phyloP scores from a whole-genome alignment of 163 green algal species.

The Scenedesmus sp. region DNA sequence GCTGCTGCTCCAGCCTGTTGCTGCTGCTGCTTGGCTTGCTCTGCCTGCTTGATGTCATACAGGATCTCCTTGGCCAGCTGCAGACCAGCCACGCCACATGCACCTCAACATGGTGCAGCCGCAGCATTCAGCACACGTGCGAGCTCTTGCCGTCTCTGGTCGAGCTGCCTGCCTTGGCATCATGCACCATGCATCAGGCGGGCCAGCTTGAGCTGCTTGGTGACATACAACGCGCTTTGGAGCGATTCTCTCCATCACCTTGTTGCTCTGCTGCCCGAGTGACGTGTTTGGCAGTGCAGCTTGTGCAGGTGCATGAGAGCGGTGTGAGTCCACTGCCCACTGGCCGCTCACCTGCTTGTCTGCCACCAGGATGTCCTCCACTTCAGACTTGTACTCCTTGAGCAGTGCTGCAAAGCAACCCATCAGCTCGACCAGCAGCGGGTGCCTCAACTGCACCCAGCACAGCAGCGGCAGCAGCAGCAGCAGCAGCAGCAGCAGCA shows the following conservation, averaged over 20 bases:
- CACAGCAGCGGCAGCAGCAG: background rate
- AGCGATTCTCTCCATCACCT: no score
- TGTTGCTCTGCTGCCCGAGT: background rate
- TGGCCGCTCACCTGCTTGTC: conserved; percentile 77
- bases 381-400: conserved; percentile 87
- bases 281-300: no score
- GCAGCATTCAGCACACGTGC: background rate
- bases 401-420: conserved; percentile 76
- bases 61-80: conserved; percentile 87
- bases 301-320: background rate
- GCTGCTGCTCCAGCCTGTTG: background rate
- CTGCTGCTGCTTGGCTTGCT: conserved; percentile 57
- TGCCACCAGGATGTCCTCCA: conserved; percentile 89
- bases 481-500: background rate
- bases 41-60: conserved; percentile 90
- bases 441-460: conserved; percentile 60
- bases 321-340: background rate
- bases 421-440: conserved; percentile 83
- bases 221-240: no score
- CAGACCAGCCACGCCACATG: background rate
- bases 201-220: no score
- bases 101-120: background rate
- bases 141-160: background rate
- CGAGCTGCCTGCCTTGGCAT: background rate
- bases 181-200: no score